A percentile compares a stretch with the other conserved stretches of the same genome.
Conservation (phyloP, 1,139 yeast species). For the Blastobotrys ciferrii region DNA sequence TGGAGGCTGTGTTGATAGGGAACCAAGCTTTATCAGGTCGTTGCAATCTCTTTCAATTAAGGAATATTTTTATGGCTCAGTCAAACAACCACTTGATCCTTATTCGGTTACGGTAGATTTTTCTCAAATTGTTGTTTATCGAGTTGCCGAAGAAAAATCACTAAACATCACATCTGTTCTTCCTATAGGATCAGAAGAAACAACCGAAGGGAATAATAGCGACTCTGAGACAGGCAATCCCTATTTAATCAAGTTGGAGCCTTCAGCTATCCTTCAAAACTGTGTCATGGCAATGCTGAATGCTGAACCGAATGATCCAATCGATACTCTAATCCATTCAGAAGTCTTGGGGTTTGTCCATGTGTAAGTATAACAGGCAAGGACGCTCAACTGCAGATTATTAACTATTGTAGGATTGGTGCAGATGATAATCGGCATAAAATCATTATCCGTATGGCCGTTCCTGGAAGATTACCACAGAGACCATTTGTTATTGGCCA, state of each 20-base stretch:
- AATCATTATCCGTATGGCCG: conserved; percentile 74
- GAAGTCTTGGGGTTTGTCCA: conserved; percentile 66
- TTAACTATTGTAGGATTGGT: conserved; percentile 38
- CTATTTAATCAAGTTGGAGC: conserved; percentile 43
- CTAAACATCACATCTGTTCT: conserved; percentile 38
- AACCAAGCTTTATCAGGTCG: conserved; percentile 65
- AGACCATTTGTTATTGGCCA: conserved; percentile 64
- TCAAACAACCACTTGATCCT: conserved; percentile 71
- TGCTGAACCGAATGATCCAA: conserved; percentile 50
- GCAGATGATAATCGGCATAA: conserved; percentile 70
- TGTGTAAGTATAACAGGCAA: conserved; percentile 22
- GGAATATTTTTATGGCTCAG: conserved; percentile 86
- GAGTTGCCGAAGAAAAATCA: conserved; percentile 42
- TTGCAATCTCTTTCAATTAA: conserved; percentile 73
- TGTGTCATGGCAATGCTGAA: conserved; percentile 72
- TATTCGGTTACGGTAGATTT: conserved; percentile 58
- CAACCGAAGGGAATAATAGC: conserved; percentile 25
- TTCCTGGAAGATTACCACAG: conserved; percentile 82
- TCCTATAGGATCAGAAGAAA: conserved; percentile 39
- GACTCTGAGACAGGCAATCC: conserved; percentile 19
- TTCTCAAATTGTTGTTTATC: conserved; percentile 49
- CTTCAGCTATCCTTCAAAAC: conserved; percentile 62
- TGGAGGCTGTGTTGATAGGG: conserved; percentile 74
- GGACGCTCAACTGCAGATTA: no score
- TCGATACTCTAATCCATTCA: conserved; percentile 52